phyloP scores from a whole-genome alignment of 352 stramenopile genomes.

The Phytophthora pluvialis region DNA sequence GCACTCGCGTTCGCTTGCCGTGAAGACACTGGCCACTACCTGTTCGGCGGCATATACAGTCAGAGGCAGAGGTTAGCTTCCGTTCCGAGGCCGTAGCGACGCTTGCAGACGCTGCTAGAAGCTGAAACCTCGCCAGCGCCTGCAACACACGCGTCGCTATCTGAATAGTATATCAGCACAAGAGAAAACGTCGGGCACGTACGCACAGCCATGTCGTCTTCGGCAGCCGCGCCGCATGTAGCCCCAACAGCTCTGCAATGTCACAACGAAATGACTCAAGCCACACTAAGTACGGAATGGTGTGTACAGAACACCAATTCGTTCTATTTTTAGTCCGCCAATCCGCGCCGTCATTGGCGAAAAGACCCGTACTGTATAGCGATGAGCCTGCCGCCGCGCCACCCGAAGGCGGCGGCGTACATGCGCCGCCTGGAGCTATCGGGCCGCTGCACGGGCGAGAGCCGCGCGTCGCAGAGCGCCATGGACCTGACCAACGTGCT shows the following conservation, averaged over 20 bases:
- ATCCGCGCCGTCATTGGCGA: conserved; percentile 1
- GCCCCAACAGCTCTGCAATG: conserved; percentile 22
- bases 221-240: conserved; percentile 22
- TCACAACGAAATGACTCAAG: conserved; percentile 14
- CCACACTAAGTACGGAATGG: conserved; percentile 8
- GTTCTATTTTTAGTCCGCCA: neutral
- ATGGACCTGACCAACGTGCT: conserved; percentile 54
- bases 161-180: neutral
- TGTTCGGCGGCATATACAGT: conserved; percentile 4
- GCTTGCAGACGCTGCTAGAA: neutral
- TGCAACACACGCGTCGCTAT: neutral
- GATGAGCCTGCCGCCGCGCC: conserved; percentile 11
- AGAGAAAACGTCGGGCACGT: conserved; percentile 10
- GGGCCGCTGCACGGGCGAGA: conserved; percentile 37
- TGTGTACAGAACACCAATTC: conserved; percentile 6
- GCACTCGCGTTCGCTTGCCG: conserved; percentile 36
- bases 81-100: neutral
- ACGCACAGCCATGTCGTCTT: conserved; percentile 35
- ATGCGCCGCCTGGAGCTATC: conserved; percentile 54
- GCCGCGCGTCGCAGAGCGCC: conserved; percentile 33
- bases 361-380: neutral
- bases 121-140: conserved; percentile 11
- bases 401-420: conserved; percentile 29
- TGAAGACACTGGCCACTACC: conserved; percentile 30
- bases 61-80: conserved; percentile 4